phyloP scores from a whole-genome alignment of 2,329 filamentous ascomycete species.

The Penicillium sp. region DNA sequence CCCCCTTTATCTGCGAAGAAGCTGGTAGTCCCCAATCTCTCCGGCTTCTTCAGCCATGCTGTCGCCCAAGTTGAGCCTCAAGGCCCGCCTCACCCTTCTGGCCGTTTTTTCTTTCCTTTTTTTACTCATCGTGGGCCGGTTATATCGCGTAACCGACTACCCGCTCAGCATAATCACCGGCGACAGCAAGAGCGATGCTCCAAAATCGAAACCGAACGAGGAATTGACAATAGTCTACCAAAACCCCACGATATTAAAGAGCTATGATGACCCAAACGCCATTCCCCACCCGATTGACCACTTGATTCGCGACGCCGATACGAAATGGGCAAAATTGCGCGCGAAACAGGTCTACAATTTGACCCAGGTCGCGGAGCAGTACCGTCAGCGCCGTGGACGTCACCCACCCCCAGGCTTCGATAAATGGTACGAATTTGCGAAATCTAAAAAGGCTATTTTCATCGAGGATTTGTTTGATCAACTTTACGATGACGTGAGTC shows the following conservation, averaged over 20 bases:
- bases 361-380: slow-evolving; percentile 41
- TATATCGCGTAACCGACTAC: background rate
- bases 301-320: slow-evolving; percentile 17
- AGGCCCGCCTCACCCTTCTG: background rate
- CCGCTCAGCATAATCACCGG: slow-evolving; percentile 5
- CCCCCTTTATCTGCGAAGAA: background rate
- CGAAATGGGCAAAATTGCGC: slow-evolving; percentile 12
- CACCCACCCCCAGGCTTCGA: slow-evolving; percentile 55
- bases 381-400: slow-evolving; percentile 46
- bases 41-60: background rate
- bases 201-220: background rate
- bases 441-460: slow-evolving; percentile 43
- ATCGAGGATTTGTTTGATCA: slow-evolving; percentile 55
- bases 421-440: slow-evolving; percentile 49
- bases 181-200: background rate
- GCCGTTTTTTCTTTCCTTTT: background rate
- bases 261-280: background rate
- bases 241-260: background rate
- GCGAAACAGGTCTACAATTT: slow-evolving; percentile 38
- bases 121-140: background rate
- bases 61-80: background rate
- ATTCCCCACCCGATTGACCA: slow-evolving; percentile 18
- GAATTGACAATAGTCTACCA: slow-evolving; percentile 11
- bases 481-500: slow-evolving; percentile 51
- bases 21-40: background rate